These are phyloP conservation scores for Penicillium sp. DNA, from an alignment of 2,329 filamentous ascomycete species.

Conservation along the genomic window DNA sequence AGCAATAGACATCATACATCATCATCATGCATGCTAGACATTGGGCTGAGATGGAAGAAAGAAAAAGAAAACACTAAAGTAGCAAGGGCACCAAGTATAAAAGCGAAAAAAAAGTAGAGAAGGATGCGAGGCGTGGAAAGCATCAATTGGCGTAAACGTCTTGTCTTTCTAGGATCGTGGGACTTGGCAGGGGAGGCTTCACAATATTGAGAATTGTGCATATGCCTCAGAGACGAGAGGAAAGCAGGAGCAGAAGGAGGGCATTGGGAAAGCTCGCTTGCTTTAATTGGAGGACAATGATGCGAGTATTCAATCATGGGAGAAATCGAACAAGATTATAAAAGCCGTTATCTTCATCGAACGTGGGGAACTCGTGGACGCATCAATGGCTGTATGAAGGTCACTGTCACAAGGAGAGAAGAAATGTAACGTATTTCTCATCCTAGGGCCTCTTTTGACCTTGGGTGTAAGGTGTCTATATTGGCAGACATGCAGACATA, in stretches of 20 bases:
- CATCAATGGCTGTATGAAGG: conserved; percentile 9
- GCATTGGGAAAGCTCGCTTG: background rate
- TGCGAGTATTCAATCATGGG: background rate
- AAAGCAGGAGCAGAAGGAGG: background rate
- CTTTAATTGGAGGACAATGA: background rate
- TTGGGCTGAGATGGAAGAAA: conserved; percentile 9
- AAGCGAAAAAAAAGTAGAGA: conserved; percentile 2
- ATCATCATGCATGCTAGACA: conserved; percentile 10
- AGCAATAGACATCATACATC: conserved; percentile 4
- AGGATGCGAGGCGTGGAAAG: conserved; percentile 9
- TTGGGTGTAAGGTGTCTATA: background rate
- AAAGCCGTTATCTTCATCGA: conserved; percentile 19
- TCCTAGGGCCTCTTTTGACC: background rate
- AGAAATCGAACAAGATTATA: conserved; percentile 2
- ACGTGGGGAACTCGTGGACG: conserved; percentile 21
- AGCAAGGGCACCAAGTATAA: background rate
- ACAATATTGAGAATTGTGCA: conserved; percentile 5
- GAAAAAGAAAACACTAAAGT: background rate
- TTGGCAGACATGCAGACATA: background rate
- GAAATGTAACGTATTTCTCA: background rate
- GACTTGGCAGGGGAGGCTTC: background rate
- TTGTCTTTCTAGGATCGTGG: conserved; percentile 12
- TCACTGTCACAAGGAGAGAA: conserved; percentile 1
- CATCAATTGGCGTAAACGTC: conserved; percentile 14
- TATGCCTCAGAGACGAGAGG: background rate